Conservation (phyloP, 2,329 filamentous ascomycete species). For the Xylariaceae sp. region DNA sequence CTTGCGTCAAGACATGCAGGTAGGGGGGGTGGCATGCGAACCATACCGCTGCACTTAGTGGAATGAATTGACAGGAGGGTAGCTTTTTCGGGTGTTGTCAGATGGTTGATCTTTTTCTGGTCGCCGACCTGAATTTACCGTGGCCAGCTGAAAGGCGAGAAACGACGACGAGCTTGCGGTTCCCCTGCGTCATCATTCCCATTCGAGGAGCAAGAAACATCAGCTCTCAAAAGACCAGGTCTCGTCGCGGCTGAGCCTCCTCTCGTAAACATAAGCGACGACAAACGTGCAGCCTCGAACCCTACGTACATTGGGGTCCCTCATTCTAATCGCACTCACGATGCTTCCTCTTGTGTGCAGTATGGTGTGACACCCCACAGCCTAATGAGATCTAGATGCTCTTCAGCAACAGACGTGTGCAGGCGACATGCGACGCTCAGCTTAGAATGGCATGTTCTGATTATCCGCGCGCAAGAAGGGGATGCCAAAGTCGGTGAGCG, state of each 20-base stretch:
- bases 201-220: slow-evolving; percentile 5
- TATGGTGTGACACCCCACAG: slow-evolving; percentile 2
- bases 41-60: no score
- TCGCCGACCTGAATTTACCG: slow-evolving; percentile 26
- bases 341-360: slow-evolving; percentile 3
- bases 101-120: slow-evolving; percentile 23
- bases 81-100: slow-evolving; percentile 17
- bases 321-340: slow-evolving; percentile 13
- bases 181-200: slow-evolving; percentile 11
- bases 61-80: slow-evolving; percentile 2
- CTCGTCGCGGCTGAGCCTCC: slow-evolving; percentile 24
- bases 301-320: slow-evolving; percentile 12
- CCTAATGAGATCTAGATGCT: slow-evolving; percentile 21
- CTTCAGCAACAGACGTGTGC: slow-evolving; percentile 5
- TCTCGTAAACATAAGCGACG: slow-evolving; percentile 19
- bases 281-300: slow-evolving; percentile 16
- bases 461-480: slow-evolving; percentile 7
- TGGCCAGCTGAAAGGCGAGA: slow-evolving; percentile 24
- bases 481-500: slow-evolving; percentile 19
- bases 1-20: slow-evolving; percentile 22
- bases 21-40: background rate
- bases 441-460: slow-evolving; percentile 14
- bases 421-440: slow-evolving; percentile 9
- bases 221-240: slow-evolving; percentile 17
- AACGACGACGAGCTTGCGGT: slow-evolving; percentile 1